phyloP scores from a whole-genome alignment of 1,139 yeast species.

The Yamadazyma oceani region DNA sequence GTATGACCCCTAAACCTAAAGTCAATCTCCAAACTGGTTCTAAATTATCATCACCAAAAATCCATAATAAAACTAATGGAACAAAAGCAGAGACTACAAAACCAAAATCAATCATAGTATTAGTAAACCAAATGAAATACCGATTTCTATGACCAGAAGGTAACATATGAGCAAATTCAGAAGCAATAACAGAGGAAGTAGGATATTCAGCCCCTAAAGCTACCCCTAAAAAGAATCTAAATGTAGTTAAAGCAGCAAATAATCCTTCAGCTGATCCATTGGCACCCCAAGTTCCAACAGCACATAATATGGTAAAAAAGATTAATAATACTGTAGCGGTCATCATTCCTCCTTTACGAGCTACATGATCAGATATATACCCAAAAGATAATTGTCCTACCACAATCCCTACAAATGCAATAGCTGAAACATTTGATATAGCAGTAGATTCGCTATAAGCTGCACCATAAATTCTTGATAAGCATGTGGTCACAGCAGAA shows the following conservation, averaged over 20 bases:
- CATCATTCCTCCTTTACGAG: slow-evolving; percentile 81
- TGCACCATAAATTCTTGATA: slow-evolving; percentile 61
- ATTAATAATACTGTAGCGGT: slow-evolving; percentile 71
- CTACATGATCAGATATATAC: slow-evolving; percentile 70
- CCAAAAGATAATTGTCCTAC: slow-evolving; percentile 86
- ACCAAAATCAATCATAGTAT: slow-evolving; percentile 84
- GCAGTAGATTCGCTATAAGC: slow-evolving; percentile 65
- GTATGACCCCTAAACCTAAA: slow-evolving; percentile 90
- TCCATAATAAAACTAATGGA: slow-evolving; percentile 84
- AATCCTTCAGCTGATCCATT: slow-evolving; percentile 62
- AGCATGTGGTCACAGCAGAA: slow-evolving; percentile 71
- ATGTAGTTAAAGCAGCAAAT: slow-evolving; percentile 78
- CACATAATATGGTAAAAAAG: slow-evolving; percentile 70
- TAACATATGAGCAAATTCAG: slow-evolving; percentile 81
- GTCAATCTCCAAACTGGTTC: slow-evolving; percentile 89
- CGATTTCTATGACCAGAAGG: slow-evolving; percentile 84
- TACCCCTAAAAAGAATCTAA: slow-evolving; percentile 83
- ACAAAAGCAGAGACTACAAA: slow-evolving; percentile 83
- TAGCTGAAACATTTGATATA: slow-evolving; percentile 76
- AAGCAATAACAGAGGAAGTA: slow-evolving; percentile 89
- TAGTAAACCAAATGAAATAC: slow-evolving; percentile 87
- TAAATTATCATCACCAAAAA: slow-evolving; percentile 67
- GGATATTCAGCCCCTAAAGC: slow-evolving; percentile 93
- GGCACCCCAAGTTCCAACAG: slow-evolving; percentile 84
- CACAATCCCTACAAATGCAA: slow-evolving; percentile 89